Base-by-base conservation (phyloP, 441 rosid genomes). In the Euphorbia celastroides region DNA sequence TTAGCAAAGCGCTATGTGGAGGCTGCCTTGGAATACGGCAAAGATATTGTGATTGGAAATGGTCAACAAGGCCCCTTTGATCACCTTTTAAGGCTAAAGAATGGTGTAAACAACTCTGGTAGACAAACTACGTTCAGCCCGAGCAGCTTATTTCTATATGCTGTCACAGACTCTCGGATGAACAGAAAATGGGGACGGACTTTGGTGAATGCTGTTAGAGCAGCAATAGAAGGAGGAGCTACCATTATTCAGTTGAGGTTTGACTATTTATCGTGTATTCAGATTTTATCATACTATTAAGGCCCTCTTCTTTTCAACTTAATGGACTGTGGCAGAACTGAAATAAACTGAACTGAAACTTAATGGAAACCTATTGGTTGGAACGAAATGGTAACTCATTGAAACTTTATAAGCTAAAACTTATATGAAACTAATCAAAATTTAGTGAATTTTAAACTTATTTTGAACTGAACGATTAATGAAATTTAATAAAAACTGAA, bases 51-150 rank as follows among this genome's bases (percentile, higher is more conserved):
- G 55, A 83, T 94, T 69, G 99, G 99, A 77, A 82, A 77, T 75
- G 99, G 98, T 30, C 82, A 67, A 72, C 96, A 94, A 84, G 97
- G 99, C 57, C 99, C 98, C 20, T 87, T 94, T 67, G 98, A 94
- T 77, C 99, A 94, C 74, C 80, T 83, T 41, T 77, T 88, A 50
- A 66, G 70, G 80, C 88, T 94, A 51, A 87, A 84, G 75, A 79
- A 52, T 64, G 63, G 70, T 67, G 69, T 74, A 17, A 73, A 66
- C 67, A 76, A 46, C 62, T 76, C 65, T 75, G 1, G 14, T 14
- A 82, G 71, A 72, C 77, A 41, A 55, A 72, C 65, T 48, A 66
- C 62, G 26, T 88, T 90, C 70, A 77, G 80, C 77, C 92, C 94
- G 31, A 79, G 75, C 63, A 79, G 80, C 78, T 75, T 94, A 62